These are phyloP conservation scores for Durotheca rogersii DNA, from an alignment of 495 filamentous ascomycete genomes.

Conservation along the genomic window DNA sequence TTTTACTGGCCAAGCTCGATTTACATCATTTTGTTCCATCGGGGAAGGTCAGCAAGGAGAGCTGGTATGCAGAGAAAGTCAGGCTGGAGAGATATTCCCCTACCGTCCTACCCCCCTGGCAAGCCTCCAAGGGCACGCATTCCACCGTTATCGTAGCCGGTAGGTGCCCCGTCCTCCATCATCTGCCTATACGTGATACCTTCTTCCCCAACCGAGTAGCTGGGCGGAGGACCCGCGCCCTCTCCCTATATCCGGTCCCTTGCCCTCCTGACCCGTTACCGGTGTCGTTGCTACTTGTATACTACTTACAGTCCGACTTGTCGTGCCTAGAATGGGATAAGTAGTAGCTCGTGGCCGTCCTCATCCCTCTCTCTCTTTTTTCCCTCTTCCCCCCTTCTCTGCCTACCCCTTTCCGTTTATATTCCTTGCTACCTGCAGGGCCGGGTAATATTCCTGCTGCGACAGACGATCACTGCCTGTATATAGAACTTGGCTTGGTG, in stretches of 20 bases:
- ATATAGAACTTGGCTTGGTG: not conserved
- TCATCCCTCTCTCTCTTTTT: not conserved
- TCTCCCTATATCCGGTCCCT: too few relatives aligned
- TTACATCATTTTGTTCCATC: slow-evolving; percentile 17
- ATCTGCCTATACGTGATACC: not conserved
- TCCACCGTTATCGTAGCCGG: too few relatives aligned
- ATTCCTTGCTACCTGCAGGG: not conserved
- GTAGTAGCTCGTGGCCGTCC: not conserved
- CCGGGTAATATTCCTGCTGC: not conserved
- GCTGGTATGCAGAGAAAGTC: slow-evolving; percentile 16
- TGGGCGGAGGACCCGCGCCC: not conserved
- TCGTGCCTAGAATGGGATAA: not conserved
- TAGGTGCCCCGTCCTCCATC: too few relatives aligned
- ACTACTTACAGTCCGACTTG: not conserved
- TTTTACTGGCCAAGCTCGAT: slow-evolving; percentile 1
- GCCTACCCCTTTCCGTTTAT: not conserved
- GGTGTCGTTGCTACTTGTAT: too few relatives aligned
- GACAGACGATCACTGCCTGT: not conserved
- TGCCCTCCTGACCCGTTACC: not conserved
- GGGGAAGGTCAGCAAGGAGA: slow-evolving; percentile 20
- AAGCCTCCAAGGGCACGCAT: too few relatives aligned
- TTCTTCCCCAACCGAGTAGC: not conserved
- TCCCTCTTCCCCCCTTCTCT: not conserved
- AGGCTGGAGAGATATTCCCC: slow-evolving; percentile 7
- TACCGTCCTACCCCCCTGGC: too few relatives aligned